A percentile compares a stretch with the other conserved stretches of the same genome.
These are phyloP conservation scores for Vitellaria paradoxa DNA, from an alignment of 179 eudicot species.

Conservation along the genomic window DNA sequence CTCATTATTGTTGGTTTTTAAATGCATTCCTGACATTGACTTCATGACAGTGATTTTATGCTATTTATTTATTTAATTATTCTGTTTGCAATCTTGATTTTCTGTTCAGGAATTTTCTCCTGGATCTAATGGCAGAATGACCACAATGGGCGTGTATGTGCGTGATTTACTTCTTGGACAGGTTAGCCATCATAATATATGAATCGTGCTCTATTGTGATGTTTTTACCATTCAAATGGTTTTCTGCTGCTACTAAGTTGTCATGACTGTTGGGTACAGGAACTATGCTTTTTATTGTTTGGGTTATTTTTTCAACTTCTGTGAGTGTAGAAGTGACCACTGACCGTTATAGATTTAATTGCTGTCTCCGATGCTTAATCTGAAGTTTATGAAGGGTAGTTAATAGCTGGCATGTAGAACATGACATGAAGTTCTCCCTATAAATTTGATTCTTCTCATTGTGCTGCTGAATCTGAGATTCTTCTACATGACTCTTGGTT, in stretches of 20 bases:
- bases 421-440: background rate
- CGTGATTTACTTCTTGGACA: conserved; percentile 99
- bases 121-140: conserved; percentile 83
- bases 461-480: too few species aligned
- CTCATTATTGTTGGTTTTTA: background rate
- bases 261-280: conserved; percentile 6
- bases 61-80: background rate
- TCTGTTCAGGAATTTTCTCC: conserved; percentile 87
- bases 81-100: background rate
- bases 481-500: too few species aligned
- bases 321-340: background rate
- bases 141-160: conserved; percentile 96
- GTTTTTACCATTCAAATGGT: background rate
- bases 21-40: conserved; percentile 1
- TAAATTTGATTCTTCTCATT: too few species aligned
- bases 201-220: background rate
- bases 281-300: conserved; percentile 7
- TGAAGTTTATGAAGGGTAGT: background rate
- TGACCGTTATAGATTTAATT: background rate
- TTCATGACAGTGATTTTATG: too few species aligned
- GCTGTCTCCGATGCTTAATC: background rate
- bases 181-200: conserved; percentile 41
- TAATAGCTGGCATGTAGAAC: background rate
- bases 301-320: conserved; percentile 1
- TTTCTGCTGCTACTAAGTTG: conserved; percentile 6